Evolutionary conservation across 176 grass and related monocot genomes (phyloP), one percentile per base, ranked within the genome.

Genomic region (Luzula sylvatica): DNA sequence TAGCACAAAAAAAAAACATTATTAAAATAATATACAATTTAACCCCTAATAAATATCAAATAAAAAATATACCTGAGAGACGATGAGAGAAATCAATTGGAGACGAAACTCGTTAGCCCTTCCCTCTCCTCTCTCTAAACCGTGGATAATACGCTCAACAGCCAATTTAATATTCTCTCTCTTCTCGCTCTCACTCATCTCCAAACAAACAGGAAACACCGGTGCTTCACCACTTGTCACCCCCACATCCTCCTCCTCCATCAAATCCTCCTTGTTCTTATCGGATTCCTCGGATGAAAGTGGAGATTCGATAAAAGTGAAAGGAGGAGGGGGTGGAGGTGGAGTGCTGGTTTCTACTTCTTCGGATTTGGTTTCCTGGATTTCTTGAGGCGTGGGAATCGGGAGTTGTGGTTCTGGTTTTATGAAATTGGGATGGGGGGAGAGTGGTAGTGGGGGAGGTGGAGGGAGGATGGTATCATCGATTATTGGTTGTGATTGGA

Each of bases 31-130:
- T 16, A 35, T 0, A 35, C 9, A 35, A 35, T 7, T 35, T 39
- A 71, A 58, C 56, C n/a, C 29, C 50, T 30, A 78, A 53, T 71
- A 12, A 38, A 48, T 8, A 66, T 12, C 20, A 69, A 18, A 40
- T 16, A n/a, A 52, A 69, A 77, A 61, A 24, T 44, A 47, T 77
- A 92, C 93, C 86, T 92, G 93, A 39, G 78, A 51, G 74, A 99
- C 54, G 81, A 99, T 71, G 69, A 74, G 86, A 24, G 93, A 81
- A 72, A 99, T 78, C 59, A 99, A 68, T 22, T 58, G 83, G 78
- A 87, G 83, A 38, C 75, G 70, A 56, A 75, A 40, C 67, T 75
- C 43, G 59, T 58, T 46, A 67, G 28, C 65, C 29, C 72, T 75
- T 21, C 30, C 9, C 30, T 35, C 30, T 35, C 30, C 30, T 35